Base-by-base conservation (phyloP, 1,284 basidiomycete genomes). In the Quambalaria eucalypti region DNA sequence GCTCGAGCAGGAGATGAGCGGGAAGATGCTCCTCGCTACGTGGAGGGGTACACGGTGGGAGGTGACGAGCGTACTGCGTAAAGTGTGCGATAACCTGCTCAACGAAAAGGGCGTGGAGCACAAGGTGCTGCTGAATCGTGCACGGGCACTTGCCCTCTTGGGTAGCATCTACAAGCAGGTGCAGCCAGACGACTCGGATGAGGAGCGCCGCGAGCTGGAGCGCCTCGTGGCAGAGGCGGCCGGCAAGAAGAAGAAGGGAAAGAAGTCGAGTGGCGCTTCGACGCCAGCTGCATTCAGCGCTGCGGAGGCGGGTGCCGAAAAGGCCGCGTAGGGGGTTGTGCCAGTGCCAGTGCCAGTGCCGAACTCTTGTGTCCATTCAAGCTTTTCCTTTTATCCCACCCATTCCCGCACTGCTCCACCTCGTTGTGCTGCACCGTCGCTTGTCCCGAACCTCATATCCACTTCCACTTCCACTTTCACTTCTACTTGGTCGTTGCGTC, bases 1-100 rank as follows among this genome's bases (percentile, higher is more conserved):
- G 19, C 78, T 98, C 46, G 93, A 97, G 76, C 85, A 88, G 80
- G 95, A 98, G 68, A 83, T 98, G 67, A 93, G 89, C 16, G 90
- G 90, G 58, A 96, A 92, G 55, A 60, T 58, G 58, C 50, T 60
- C 0, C 39, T 60, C 7, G 56, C 58, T 19, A 60, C 61, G 8
- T 63, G 59, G 61, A 47, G 55, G 6, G 59, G 55, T 5, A 57
- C 61, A 2, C 28, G 57, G 6, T 57, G 64, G 59, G 73, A 75
- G 59, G 66, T 75, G 28, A 66, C 54, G 33, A 57, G 62, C 47
- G 67, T 75, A 23, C 57, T 75, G 38, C 53, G 71, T 14, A 68
- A 66, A 40, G 71, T 74, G 2, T 64, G 65, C 60, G 71, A 74
- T 54, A 70, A 66, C 58, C 68, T 75, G 25, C 60, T 75, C 28